Evolutionary conservation across 106 monocot species (phyloP), one percentile per base, ranked within the genome.

Genomic region (Platanthera guangdongensis): DNA sequence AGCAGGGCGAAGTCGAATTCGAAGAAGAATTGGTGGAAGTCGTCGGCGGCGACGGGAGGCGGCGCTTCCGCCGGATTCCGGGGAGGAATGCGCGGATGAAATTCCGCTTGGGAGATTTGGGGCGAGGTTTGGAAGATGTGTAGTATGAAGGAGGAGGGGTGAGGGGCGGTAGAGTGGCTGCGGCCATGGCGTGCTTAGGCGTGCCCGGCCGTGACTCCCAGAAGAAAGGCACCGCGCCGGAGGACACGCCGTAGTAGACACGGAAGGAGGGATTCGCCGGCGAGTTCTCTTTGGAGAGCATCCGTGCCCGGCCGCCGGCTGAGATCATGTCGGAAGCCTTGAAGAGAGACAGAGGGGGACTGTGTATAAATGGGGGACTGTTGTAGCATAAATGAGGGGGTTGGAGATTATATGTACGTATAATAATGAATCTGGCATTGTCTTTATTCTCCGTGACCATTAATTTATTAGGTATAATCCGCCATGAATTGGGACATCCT

Each of bases 121-220:
- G 77, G 48, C 45, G 10, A 8, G 50, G 28, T 16, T 10, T 79
- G 72, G 53, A 47, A 22, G 65, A 13, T 50, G 47, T 46, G 57
- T 73, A 59, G 83, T 83, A 83, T 14, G 90, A 88, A 7, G 94
- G 90, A 12, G 93, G 93, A 53, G 93, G 90, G 5, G 86, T 83
- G 73, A 90, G 86, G 6, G 88, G 83, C 19, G 85, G 90, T 51
- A 81, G 51, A n/a, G 65, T 57, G 77, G 32, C 16, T 62, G 76
- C 22, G 47, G 68, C 18, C 70, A 67, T 14, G 32, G 74, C 2
- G 69, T 77, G 71, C 52, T 90, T 94, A 14, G 88, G 90, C 3
- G 83, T 94, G 9, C 94, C 94, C 0, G 94, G 94, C 30, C 78
- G 74, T 2, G 90, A 88, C 75, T 94, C 94, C 94, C 94, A 94